phyloP scores from a whole-genome alignment of 768 basidiomycete species.

The Neoboletus brunneissimus region DNA sequence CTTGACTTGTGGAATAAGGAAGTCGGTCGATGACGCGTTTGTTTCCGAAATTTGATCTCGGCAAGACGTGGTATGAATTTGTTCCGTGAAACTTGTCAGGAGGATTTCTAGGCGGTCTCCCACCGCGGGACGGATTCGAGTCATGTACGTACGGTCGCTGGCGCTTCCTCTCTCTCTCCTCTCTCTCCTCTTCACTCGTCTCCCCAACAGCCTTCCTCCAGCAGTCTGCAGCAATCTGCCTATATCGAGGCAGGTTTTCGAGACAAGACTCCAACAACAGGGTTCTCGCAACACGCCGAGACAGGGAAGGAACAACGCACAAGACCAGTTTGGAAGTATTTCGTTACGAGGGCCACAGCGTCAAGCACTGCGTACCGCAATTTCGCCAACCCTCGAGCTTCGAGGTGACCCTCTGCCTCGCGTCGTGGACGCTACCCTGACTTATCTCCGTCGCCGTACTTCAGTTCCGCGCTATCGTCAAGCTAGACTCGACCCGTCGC shows the following conservation, averaged over 20 bases:
- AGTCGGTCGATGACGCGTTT: background rate
- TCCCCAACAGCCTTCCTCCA: background rate
- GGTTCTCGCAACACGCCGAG: slow-evolving; percentile 13
- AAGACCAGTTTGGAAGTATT: slow-evolving; percentile 13
- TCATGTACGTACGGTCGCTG: slow-evolving; percentile 9
- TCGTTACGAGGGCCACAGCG: slow-evolving; percentile 6
- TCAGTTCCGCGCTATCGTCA: slow-evolving; percentile 18
- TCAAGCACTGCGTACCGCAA: too few species aligned
- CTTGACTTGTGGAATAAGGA: background rate
- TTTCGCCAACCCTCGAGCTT: background rate
- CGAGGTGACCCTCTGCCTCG: background rate
- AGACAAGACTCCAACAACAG: slow-evolving; percentile 5
- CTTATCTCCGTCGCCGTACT: slow-evolving; percentile 22
- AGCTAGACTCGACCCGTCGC: background rate
- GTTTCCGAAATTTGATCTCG: slow-evolving; percentile 2
- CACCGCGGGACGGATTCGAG: slow-evolving; percentile 10
- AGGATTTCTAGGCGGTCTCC: slow-evolving; percentile 14
- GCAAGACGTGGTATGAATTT: background rate
- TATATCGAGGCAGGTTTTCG: slow-evolving; percentile 4
- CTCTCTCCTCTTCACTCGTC: background rate
- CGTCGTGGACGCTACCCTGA: slow-evolving; percentile 13
- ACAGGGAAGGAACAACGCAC: slow-evolving; percentile 14
- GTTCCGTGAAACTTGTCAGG: slow-evolving; percentile 20
- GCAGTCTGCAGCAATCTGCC: background rate
- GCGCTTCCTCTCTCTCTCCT: background rate